phyloP scores from a whole-genome alignment of 176 grass and related monocot genomes.

The Pharus latifolius region DNA sequence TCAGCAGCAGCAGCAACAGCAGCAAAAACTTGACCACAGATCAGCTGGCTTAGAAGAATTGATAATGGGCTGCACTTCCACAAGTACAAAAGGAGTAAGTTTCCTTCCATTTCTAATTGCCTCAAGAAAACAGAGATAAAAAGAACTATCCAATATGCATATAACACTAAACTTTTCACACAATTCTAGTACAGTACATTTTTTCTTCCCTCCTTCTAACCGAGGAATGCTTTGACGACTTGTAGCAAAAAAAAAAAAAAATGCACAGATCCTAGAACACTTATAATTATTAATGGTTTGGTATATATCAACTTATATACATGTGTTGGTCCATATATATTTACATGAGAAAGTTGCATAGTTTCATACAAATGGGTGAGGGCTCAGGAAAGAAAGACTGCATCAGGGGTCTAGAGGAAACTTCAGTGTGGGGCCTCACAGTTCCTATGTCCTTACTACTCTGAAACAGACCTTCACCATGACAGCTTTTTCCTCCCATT shows the following conservation, averaged over 20 bases:
- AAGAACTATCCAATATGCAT: too few species aligned
- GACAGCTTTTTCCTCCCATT: conserved; percentile 30
- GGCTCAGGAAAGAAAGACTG: conserved; percentile 31
- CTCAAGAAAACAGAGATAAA: not conserved
- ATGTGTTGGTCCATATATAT: not conserved
- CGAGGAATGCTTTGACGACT: too few species aligned
- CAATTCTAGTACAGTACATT: too few species aligned
- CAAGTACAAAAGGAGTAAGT: conserved; percentile 84
- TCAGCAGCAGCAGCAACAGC: conserved; percentile 34
- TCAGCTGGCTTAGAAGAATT: conserved; percentile 92
- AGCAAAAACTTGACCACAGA: conserved; percentile 71
- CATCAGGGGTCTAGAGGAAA: conserved; percentile 34
- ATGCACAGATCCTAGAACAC: too few species aligned
- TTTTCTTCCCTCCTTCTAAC: too few species aligned
- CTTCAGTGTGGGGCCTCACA: conserved; percentile 36
- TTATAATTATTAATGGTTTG: too few species aligned
- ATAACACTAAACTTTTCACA: too few species aligned
- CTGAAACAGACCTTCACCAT: conserved; percentile 20
- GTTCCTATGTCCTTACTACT: conserved; percentile 27
- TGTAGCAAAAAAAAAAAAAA: too few species aligned
- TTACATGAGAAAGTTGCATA: conserved; percentile 19
- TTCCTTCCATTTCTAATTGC: not conserved
- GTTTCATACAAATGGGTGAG: conserved; percentile 7
- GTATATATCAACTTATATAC: not conserved
- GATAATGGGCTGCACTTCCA: conserved; percentile 87